phyloP scores from a whole-genome alignment of 305 asterid genomes.

The Fraxinus xanthoxyloides region DNA sequence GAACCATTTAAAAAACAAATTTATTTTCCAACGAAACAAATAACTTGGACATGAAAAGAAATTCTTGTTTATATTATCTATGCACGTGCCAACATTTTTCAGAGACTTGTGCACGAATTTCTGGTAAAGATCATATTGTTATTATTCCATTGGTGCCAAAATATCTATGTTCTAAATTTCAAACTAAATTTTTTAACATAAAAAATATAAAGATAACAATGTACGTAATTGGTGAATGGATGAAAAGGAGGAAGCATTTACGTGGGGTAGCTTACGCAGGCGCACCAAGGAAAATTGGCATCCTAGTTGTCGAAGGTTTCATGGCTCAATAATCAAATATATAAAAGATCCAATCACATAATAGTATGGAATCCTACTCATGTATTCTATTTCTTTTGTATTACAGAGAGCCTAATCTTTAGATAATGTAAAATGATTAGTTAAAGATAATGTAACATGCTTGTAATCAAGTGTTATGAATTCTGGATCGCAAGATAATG shows the following conservation, averaged over 20 bases:
- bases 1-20: not conserved
- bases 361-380: too few species aligned
- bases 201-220: not conserved
- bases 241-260: not conserved
- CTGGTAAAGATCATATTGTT: not conserved
- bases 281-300: slow-evolving; percentile 35
- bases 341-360: too few species aligned
- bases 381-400: too few species aligned
- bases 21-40: not conserved
- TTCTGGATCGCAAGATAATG: too few species aligned
- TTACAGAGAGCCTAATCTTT: too few species aligned
- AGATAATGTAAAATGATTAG: too few species aligned
- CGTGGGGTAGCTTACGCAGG: slow-evolving; percentile 29
- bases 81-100: not conserved
- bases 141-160: not conserved
- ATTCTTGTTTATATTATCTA: not conserved
- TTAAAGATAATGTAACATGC: too few species aligned
- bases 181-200: not conserved
- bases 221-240: not conserved
- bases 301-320: slow-evolving; percentile 29
- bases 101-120: not conserved
- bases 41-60: not conserved
- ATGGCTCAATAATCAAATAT: too few species aligned
- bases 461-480: too few species aligned
- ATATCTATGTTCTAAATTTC: not conserved